Evolutionary conservation across 2,329 filamentous ascomycete genomes (phyloP), one percentile per base, ranked within the genome.

Genomic region (Venturia nashicola): DNA sequence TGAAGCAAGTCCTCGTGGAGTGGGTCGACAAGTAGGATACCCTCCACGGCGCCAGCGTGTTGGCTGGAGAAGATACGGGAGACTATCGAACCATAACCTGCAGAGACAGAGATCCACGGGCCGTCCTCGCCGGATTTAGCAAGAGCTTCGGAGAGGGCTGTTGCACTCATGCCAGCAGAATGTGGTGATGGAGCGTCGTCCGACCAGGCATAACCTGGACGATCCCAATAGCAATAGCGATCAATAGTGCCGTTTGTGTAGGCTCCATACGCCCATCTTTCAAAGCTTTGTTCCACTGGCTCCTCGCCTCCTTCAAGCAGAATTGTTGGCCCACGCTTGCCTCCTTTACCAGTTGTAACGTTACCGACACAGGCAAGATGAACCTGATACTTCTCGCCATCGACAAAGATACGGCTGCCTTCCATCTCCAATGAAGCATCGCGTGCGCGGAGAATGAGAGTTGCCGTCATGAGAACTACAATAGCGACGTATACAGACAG

Each of bases 151-250:
- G 90, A 92, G 34, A 97, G 79, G 0, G 87, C 90, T 71, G 96
- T 91, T 5, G 90, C 87, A n/a, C 89, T 88, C 84, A 97, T 96
- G 54, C 92, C 91, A 5, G 91, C 93, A 5, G 90, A 96, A 69
- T 96, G 87, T 0, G 94, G 94, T 6, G 92, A 97, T 1, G 94
- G 94, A 0, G 93, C 91, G 64, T 94, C 93, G 75, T 99, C 94
- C 59, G 85, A 85, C 86, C 91, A 96, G 7, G 83, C 93, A 64
- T 93, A 83, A 1, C 94, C 94, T 0, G 94, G 94, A 27, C 94
- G 88, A 73, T 99, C 94, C 72, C 90, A 92, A 75, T 96, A 97
- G 80, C 94, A 99, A 77, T 96, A 97, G 65, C 93, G 86, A 64
- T 81, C 79, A 69, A 99, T 94, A 57, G 88, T 89, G 46, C 90